phyloP scores from a whole-genome alignment of 2,329 filamentous ascomycete species.

The Neonectria neomacrospora region DNA sequence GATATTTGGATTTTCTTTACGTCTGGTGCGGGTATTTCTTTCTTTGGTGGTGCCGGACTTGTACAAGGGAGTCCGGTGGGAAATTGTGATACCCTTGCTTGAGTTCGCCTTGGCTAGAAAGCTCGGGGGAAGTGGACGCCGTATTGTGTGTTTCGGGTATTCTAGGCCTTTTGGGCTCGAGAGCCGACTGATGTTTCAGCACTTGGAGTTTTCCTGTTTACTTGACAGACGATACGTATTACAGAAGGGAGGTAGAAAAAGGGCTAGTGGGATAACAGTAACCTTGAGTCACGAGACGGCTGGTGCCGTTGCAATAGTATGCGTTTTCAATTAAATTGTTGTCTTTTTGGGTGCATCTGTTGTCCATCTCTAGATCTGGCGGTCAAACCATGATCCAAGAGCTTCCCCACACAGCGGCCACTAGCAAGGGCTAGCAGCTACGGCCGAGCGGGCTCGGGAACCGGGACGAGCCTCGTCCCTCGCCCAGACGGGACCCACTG shows the following conservation, averaged over 20 bases:
- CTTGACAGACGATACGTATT: neutral
- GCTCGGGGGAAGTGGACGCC: constrained; percentile 12
- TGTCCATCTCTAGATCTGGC: neutral
- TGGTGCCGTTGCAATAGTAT: constrained; percentile 4
- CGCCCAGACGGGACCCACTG: constrained; percentile 14
- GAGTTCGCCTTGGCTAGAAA: constrained; percentile 17
- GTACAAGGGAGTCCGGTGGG: constrained; percentile 15
- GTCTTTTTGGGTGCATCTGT: neutral
- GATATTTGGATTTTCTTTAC: constrained; percentile 6
- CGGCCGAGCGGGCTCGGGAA: constrained; percentile 3
- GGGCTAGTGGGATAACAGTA: neutral
- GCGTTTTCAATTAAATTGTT: constrained; percentile 2
- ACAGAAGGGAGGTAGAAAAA: constrained; percentile 1
- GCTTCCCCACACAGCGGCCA: constrained; percentile 19
- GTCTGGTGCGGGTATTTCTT: neutral
- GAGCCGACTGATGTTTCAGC: constrained; percentile 12
- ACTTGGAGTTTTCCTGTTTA: constrained; percentile 6
- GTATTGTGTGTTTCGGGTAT: constrained; percentile 5
- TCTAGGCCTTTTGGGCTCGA: neutral
- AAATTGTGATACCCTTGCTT: constrained; percentile 25
- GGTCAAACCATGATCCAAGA: constrained; percentile 4
- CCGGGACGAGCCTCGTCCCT: constrained; percentile 27
- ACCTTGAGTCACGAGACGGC: constrained; percentile 2
- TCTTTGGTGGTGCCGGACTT: constrained; percentile 6
- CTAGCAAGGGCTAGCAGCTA: constrained; percentile 1